phyloP scores from a whole-genome alignment of 2,329 filamentous ascomycete genomes.

The Pseudogymnoascus sp. region DNA sequence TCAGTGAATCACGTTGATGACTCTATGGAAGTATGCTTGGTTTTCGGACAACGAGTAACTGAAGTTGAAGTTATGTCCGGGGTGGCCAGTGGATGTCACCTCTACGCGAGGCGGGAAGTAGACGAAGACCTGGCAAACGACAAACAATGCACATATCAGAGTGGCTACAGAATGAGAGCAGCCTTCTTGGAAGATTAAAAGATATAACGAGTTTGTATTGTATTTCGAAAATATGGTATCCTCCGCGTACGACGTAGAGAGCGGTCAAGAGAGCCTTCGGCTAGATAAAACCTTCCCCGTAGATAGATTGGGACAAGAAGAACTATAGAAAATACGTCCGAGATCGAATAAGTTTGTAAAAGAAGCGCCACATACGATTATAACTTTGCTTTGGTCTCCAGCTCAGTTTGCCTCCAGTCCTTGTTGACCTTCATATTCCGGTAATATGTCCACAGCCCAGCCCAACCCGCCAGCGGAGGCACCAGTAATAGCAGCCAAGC shows the following conservation, averaged over 20 bases:
- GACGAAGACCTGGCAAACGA: not conserved
- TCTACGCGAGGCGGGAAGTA: not conserved
- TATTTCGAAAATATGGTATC: not conserved
- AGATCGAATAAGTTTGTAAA: not conserved
- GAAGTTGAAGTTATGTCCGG: not conserved
- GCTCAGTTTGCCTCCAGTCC: constrained; percentile 58
- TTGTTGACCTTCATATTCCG: constrained; percentile 63
- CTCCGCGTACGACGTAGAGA: not conserved
- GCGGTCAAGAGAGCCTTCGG: not conserved
- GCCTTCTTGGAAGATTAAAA: not conserved
- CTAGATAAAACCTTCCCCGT: not conserved
- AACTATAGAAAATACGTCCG: not conserved
- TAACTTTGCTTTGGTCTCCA: constrained; percentile 52
- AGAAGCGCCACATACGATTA: constrained; percentile 22
- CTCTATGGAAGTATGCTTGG: not conserved
- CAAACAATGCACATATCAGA: not conserved
- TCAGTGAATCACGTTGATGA: not conserved
- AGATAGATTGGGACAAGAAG: not conserved
- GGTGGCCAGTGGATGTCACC: not conserved
- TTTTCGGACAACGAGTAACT: not conserved
- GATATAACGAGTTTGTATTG: not conserved
- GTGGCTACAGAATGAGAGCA: not conserved
- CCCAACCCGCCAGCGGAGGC: constrained; percentile 65
- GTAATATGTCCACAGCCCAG: constrained; percentile 65
- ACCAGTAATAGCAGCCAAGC: constrained; percentile 60